Evolutionary conservation across 306 rosid genomes (phyloP), one percentile per base, ranked within the genome.

Genomic region (Fagus crenata): DNA sequence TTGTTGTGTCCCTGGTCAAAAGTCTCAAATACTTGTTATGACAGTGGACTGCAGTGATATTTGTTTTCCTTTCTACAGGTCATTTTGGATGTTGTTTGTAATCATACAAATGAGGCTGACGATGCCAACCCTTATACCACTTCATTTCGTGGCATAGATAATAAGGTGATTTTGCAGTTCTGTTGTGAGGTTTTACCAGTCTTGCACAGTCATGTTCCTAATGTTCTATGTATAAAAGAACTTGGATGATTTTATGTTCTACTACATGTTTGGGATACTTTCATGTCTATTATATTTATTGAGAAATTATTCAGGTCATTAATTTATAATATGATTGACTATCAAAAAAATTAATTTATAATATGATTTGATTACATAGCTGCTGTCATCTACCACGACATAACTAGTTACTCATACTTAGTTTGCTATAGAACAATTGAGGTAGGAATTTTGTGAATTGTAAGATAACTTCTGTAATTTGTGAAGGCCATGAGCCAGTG

Each of bases 111-210:
- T 82, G 99, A 95, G 89, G 93, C 84, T 41, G 96, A 92, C 67
- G 97, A 90, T 75, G 85, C 74, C 56, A 55, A 87, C 71, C 93
- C 97, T 37, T 92, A 87, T 78, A 84, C 91, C 64, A 95, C 97
- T 75, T 95, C 98, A 71, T 95, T 95, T 81, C 97, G 97, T 58
- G 98, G 98, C 82, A 85, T 95, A 83, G 98, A 92, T 86, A 95
- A 92, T 82, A 92, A 95, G 98, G 98, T 95, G 76, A 71, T 64
- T 41, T 78, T 53, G n/a, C 51, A 76, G 74, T 80, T 78, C 65
- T 70, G 36, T 61, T 22, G 13, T 71, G 42, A 59, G 68, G n/a
- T 65, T 15, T 37, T 76, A 32, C 71, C 70, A 31, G 75, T 78
- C 74, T 49, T 67, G 36, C 56, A 40, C 9, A 12, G 5, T 72